A percentile compares a stretch with the other conserved stretches of the same genome.
phyloP scores from a whole-genome alignment of 2,329 filamentous ascomycete species.

The Colletotrichum sp. region DNA sequence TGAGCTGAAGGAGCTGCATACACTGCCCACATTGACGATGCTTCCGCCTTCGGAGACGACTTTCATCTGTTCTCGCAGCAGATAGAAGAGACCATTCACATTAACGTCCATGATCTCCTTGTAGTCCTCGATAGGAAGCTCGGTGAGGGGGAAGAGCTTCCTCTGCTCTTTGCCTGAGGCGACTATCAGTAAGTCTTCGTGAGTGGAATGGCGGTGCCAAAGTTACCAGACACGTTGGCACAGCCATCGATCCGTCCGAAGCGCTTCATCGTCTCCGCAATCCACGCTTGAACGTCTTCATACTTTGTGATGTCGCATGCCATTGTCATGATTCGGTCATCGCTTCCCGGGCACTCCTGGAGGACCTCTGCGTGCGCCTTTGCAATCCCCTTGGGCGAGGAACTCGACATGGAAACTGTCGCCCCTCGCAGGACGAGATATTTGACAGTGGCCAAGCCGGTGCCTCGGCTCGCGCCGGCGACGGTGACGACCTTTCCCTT shows the following conservation, averaged over 20 bases:
- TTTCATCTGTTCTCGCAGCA: conserved; percentile 26
- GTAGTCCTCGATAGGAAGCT: conserved; percentile 25
- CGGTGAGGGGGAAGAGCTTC: conserved; percentile 26
- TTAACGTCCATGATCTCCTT: conserved; percentile 24
- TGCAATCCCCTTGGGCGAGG: conserved; percentile 25
- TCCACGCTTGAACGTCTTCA: not conserved
- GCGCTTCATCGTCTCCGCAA: not conserved
- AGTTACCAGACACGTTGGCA: conserved; percentile 1
- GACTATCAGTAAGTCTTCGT: not conserved
- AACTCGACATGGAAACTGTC: not conserved
- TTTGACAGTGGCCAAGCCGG: conserved; percentile 22
- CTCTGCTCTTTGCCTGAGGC: conserved; percentile 26
- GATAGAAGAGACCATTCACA: conserved; percentile 25
- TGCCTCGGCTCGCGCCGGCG: conserved; percentile 11
- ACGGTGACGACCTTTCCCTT: conserved; percentile 25
- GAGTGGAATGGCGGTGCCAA: not conserved
- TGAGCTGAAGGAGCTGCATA: conserved; percentile 29
- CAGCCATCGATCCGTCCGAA: not conserved
- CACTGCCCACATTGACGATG: conserved; percentile 49
- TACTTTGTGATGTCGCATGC: not conserved
- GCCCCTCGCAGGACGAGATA: conserved; percentile 30
- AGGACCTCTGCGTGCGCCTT: conserved; percentile 24
- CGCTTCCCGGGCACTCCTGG: not conserved
- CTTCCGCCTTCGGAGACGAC: conserved; percentile 37
- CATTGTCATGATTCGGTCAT: conserved; percentile 7